Evolutionary conservation across 2,329 filamentous ascomycete genomes (phyloP), one percentile per base, ranked within the genome.

Genomic region (Aspergillus niger): DNA sequence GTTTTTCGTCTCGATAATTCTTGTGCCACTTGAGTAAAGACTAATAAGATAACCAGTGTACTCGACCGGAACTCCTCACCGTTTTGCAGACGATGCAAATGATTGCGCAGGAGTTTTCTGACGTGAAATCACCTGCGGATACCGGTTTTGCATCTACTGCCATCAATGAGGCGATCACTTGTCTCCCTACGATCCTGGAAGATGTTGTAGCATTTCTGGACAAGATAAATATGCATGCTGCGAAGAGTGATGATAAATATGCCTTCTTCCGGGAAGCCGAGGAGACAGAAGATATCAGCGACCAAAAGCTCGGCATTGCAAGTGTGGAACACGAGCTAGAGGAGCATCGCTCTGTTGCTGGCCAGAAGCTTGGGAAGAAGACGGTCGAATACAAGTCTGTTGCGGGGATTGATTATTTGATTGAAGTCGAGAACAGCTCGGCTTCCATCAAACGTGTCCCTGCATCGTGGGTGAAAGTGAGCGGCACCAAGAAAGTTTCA

Each of bases 391-490:
- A 97, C 72, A 86, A 88, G 26, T 95, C 91, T 0, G 91, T 95
- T 7, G 86, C 92, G 1, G 93, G 93, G 7, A 96, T 98, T 67
- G 95, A 98, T 73, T 99, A 92, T 72, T 85, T 99, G 20, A 91
- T 99, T 69, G 95, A 98, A 77, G 90, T 99, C 5, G 84, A 91
- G 66, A 97, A 96, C 75, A 83, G 70, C 22, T 80, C 78, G 10
- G 76, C 84, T 1, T 86, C 91, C 57, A 83, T 97, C 62, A 95
- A 92, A 73, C 87, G 89, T 59, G 92, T 99, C 0, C 95, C 95
- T 0, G 94, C 95, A 3, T 96, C 91, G 0, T 99, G 95, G 95
- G 83, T 86, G 65, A 98, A 99, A 77, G 91, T 98, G 69, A 96
- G 90, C 59, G 93, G 94, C 53, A 99, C 95, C 6, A 98, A 98